Base-by-base conservation (phyloP, 164 flowering plant genomes). In the Vitis amurensis region DNA sequence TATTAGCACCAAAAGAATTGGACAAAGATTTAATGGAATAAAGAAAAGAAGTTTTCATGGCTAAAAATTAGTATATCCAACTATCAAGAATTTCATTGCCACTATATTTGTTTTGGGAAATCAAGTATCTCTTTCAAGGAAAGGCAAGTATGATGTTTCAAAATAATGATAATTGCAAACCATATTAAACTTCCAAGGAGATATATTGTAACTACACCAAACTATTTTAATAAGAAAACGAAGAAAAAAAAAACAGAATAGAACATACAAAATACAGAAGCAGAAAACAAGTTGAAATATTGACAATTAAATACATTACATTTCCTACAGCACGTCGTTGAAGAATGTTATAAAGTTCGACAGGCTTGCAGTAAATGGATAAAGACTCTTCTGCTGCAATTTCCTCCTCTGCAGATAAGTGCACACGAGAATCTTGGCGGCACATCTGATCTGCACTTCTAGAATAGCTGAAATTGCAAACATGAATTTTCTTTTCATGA, bases 281-380 rank as follows among this genome's bases (percentile, higher is more conserved):
- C n/a, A 53, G 56, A 13, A 12, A 53, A 53, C 16, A 53, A 1
- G 56, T 53, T 5, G 56, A 53, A 53, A 53, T 53, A 53, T 53
- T 53, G 64, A 3, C 64, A 61, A 23, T 11, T 61, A 30, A 17
- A 17, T 29, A 2, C n/a, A 61, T 63, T 82, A 93, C 99, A 79
- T 86, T 90, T 72, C 73, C 77, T n/a, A 81, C 55, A 50, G 94
- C 88, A 14, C 99, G 98, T 17, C 98, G 91, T 66, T 91, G 94
- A 68, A 95, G 88, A 80, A 93, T 95, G 84, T 95, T 95, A 80
- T 93, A 95, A 31, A 95, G 83, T 75, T 95, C 99, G 30, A 95
- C 97, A 71, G 99, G 98, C 80, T 90, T 93, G 90, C 99, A 95
- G 72, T 95, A 95, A 19, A 83, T 68, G 30, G 97, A 85, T 19